Conservation (phyloP, 148 eudicot genomes). For the Diospyros kaki region DNA sequence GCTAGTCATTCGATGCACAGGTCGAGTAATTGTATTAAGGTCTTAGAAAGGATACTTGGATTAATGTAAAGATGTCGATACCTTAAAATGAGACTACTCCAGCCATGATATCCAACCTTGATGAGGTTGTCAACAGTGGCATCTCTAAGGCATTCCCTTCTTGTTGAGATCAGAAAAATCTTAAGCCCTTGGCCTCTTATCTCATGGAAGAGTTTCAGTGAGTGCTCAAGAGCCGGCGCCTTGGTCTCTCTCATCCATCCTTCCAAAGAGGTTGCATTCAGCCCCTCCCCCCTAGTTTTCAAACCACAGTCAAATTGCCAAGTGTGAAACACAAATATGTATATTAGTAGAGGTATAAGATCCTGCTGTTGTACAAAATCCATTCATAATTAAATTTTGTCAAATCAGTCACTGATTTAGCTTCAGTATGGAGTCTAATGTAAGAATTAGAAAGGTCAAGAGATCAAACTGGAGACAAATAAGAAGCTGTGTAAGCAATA, state of each 20-base stretch:
- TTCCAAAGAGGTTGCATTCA: constrained; percentile 39
- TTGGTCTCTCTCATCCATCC: constrained; percentile 40
- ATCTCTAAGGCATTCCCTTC: constrained; percentile 43
- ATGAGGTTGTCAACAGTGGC: constrained; percentile 51
- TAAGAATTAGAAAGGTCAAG: too few relatives aligned
- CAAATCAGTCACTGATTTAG: too few relatives aligned
- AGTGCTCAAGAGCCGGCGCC: constrained; percentile 44
- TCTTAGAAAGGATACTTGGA: background rate
- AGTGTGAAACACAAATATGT: too few relatives aligned
- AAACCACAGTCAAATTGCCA: background rate
- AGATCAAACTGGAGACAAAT: too few relatives aligned
- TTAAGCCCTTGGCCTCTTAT: constrained; percentile 33
- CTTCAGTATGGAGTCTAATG: too few relatives aligned
- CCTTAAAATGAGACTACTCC: constrained; percentile 46
- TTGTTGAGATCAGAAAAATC: constrained; percentile 41
- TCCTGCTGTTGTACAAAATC: too few relatives aligned
- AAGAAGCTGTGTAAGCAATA: too few relatives aligned
- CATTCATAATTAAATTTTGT: too few relatives aligned
- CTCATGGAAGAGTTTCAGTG: constrained; percentile 34
- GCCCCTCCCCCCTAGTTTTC: constrained; percentile 31
- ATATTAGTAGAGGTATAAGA: too few relatives aligned
- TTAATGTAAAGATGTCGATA: background rate
- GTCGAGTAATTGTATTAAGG: background rate
- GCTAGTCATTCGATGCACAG: too few relatives aligned
- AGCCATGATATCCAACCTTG: constrained; percentile 48